Evolutionary conservation across 2,329 filamentous ascomycete species (phyloP), one percentile per base, ranked within the genome.

Genomic region (Aspergillus udagawae): DNA sequence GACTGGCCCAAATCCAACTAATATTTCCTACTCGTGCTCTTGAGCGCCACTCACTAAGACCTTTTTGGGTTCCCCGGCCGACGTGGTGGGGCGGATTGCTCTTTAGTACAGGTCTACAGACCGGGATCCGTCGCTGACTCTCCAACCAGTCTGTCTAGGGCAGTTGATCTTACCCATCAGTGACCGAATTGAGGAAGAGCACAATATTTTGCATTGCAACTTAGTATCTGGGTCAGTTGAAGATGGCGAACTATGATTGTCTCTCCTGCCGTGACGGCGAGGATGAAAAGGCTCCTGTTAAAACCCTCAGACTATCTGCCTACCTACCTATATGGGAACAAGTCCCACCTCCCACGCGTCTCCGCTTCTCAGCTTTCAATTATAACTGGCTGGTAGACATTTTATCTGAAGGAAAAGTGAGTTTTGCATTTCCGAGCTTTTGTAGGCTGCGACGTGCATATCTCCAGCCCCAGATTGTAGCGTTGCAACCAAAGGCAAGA

Each of bases 61-160:
- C 54, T 61, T 65, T 63, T 65, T 60, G 62, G 63, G 60, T 57
- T 64, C 60, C 64, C 60, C 63, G 60, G 60, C 63, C 60, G 63
- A 60, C 41, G 55, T 55, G 49, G 64, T 62, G 60, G 60, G 56
- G 29, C 52, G 28, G 47, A 54, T 53, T 56, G 53, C 55, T 54
- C 42, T 38, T 48, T 58, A 49, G 55, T 49, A 38, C 27, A 25
- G 12, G 23, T 14, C 21, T 21, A 14, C 21, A 12, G 25, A 38
- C 49, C 51, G 49, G 57, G 42, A 61, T 64, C 61, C 55, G 60
- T 54, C 52, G 38, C 32, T 42, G 51, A 29, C 21, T 52, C 28
- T 41, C 32, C 44, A 20, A n/a, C 47, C 32, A n/a, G 48, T 54
- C 45, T 58, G 45, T 35, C 44, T 58, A 53, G 35, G 49, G 55